Conservation (phyloP, 345 rosid genomes). For the Geranium brycei region DNA sequence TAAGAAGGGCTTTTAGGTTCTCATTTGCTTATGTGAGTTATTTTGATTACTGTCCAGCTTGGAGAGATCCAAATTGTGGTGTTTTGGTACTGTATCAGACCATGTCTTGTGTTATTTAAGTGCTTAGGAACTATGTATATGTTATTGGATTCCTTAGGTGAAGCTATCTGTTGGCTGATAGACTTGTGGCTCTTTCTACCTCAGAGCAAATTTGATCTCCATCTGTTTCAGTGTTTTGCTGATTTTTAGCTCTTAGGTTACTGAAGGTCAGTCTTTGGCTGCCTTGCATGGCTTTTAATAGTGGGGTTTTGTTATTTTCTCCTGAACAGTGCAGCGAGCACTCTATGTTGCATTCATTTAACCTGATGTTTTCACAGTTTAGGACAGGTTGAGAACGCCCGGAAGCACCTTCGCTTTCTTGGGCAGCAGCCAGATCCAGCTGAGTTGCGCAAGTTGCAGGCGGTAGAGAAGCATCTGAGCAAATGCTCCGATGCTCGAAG, state of each 20-base stretch:
- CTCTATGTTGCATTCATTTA: conserved; percentile 1
- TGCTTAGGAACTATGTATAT: background rate
- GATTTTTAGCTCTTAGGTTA: background rate
- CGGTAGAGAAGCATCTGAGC: conserved; percentile 53
- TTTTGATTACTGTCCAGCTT: background rate
- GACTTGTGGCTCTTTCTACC: background rate
- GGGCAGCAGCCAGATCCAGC: conserved; percentile 47
- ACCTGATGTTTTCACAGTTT: conserved; percentile 43
- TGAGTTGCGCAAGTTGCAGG: conserved; percentile 50
- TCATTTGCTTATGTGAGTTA: background rate
- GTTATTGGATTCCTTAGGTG: background rate
- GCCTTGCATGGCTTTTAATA: background rate
- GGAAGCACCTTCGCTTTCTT: conserved; percentile 38
- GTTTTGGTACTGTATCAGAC: background rate
- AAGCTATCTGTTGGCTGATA: background rate
- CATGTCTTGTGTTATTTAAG: background rate
- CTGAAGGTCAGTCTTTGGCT: background rate
- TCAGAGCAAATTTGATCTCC: background rate
- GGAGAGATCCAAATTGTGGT: background rate
- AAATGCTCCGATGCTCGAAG: conserved; percentile 67
- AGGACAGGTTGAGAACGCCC: conserved; percentile 72
- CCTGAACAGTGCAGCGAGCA: background rate
- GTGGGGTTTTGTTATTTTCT: background rate
- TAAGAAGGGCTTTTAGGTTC: background rate
- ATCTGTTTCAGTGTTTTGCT: background rate